A percentile compares a stretch with the other conserved stretches of the same genome.
phyloP scores from a whole-genome alignment of 805 yeast species.

The Barnettozyma californica region DNA sequence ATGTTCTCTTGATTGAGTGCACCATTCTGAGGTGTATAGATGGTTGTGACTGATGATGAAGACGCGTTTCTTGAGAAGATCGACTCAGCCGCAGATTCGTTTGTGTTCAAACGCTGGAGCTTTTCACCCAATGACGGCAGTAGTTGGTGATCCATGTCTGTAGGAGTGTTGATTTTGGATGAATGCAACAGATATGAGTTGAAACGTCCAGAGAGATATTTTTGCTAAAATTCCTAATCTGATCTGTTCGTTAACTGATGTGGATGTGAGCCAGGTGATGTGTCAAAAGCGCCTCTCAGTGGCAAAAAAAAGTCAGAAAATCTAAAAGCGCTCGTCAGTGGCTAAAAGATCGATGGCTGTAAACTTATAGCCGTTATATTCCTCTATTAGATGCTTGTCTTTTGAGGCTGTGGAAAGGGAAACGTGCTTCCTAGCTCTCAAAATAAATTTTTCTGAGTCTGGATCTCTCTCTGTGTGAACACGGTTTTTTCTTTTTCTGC shows the following conservation, averaged over 20 bases:
- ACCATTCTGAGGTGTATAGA: slow-evolving; percentile 4
- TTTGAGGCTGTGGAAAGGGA: background rate
- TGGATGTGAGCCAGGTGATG: background rate
- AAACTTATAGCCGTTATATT: background rate
- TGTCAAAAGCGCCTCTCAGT: background rate
- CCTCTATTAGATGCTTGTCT: too few species aligned
- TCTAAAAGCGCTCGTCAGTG: background rate
- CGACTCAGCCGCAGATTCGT: slow-evolving; percentile 18
- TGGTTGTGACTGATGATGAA: slow-evolving; percentile 19
- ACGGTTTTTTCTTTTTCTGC: background rate
- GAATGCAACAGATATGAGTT: background rate
- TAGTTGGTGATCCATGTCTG: slow-evolving; percentile 5
- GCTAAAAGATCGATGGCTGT: background rate
- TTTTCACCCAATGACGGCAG: slow-evolving; percentile 9
- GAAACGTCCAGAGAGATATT: background rate
- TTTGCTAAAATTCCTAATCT: background rate
- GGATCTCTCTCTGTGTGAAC: background rate
- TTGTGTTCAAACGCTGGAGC: slow-evolving; percentile 20
- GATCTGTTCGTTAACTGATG: background rate
- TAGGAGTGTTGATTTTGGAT: background rate
- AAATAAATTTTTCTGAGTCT: background rate
- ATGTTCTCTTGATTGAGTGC: slow-evolving; percentile 5
- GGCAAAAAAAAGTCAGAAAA: background rate
- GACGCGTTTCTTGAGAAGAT: slow-evolving; percentile 24
- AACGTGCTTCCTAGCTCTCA: background rate